A percentile compares a stretch with the other conserved stretches of the same genome.
Conservation (phyloP, 2,329 filamentous ascomycete genomes). For the Calonectria leucothoes region DNA sequence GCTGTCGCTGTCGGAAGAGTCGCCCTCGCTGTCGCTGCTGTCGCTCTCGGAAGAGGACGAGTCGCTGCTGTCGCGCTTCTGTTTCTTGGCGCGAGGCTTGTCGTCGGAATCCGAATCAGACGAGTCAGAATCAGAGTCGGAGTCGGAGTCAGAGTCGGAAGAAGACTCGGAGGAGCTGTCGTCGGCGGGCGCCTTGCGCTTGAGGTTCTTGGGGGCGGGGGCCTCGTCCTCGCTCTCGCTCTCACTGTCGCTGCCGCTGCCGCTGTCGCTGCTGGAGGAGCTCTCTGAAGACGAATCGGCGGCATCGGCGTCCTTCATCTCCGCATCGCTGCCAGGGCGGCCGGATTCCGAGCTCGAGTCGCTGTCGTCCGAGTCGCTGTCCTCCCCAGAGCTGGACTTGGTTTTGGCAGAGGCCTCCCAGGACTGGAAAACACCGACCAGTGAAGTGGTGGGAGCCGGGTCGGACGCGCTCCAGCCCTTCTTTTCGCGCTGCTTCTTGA, state of each 20-base stretch:
- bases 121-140: constrained; percentile 54
- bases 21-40: constrained; percentile 39
- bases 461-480: constrained; percentile 56
- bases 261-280: constrained; percentile 44
- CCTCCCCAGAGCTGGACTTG: constrained; percentile 33
- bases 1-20: constrained; percentile 45
- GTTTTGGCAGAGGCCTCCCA: constrained; percentile 56
- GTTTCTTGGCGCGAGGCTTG: constrained; percentile 65
- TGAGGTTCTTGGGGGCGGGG: constrained; percentile 46
- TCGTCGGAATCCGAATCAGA: constrained; percentile 56
- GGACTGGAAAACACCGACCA: constrained; percentile 62
- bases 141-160: constrained; percentile 49
- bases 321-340: constrained; percentile 49
- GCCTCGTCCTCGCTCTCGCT: constrained; percentile 39
- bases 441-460: constrained; percentile 48
- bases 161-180: constrained; percentile 43
- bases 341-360: constrained; percentile 40
- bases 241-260: constrained; percentile 33
- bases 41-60: constrained; percentile 41
- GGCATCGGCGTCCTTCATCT: constrained; percentile 58
- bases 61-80: constrained; percentile 47
- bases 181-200: constrained; percentile 54
- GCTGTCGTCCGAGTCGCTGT: constrained; percentile 33
- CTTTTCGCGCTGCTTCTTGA: constrained; percentile 71
- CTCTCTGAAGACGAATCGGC: constrained; percentile 48